Base-by-base conservation (phyloP, 495 filamentous ascomycete genomes). In the Daldinia loculata region DNA sequence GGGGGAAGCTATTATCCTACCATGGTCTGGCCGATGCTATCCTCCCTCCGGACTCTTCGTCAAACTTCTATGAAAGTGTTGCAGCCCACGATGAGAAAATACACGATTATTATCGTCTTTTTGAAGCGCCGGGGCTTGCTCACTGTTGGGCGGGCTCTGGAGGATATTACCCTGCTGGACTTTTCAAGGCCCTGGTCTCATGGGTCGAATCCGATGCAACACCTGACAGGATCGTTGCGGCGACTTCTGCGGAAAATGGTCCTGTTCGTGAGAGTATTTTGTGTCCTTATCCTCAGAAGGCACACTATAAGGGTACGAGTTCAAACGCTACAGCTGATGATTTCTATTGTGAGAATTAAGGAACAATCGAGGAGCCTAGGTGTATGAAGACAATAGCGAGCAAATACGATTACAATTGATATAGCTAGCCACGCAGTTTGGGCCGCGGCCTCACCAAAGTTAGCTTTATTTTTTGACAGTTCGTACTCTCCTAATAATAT, bases 161-260 rank as follows among this genome's bases (percentile, higher is more conserved):
- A 8, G 69, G 70, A 26, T 71, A 71, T 22, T 48, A 55, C 4
- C 70, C 77, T 27, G 66, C 27, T 6, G 75, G 66, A 24, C 22
- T 74, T 64, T 58, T 80, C 17, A 71, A 66, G 3, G 74, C 74
- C 14, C 62, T 85, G 6, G 79, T 82, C 0, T 66, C 69, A 8
- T 85, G 82, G 83, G 83, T 85, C 3, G 83, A 84, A 69, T 65
- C 77, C 11, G 79, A 68, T 6, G 55, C 75, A 19, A 67, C 69
- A n/a, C 82, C 83, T 14, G 77, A 80, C 48, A 62, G n/a, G 8
- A 34, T 66, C 15, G 22, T 27, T 24, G 62, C 62, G 12, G 39
- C 62, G 15, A 76, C 70, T 27, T 26, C 75, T 17, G 69, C 62
- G 9, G 38, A 34, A 6, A 59, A 66, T 17, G 69, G 69, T 15